Evolutionary conservation across 768 basidiomycete species (phyloP).

Genomic region (Hygrocybe punicea): DNA sequence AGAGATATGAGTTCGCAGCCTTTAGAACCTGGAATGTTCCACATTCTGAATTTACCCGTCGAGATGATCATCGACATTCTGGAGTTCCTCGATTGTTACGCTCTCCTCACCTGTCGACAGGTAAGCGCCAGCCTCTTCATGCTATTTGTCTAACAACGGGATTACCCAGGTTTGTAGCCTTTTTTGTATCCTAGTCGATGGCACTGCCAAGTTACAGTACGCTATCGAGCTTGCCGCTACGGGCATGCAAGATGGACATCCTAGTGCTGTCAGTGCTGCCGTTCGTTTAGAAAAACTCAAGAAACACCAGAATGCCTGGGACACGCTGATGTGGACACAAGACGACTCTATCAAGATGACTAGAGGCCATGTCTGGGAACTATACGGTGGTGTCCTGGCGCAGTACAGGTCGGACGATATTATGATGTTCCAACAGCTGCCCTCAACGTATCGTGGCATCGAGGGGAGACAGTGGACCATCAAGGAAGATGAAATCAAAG

Average conservation of each 20-base stretch:
- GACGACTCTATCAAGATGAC: background rate
- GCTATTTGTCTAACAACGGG: background rate
- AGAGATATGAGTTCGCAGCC: too few relatives aligned
- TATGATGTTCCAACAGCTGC: conserved; percentile 2
- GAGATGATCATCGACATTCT: conserved; percentile 1
- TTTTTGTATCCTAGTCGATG: background rate
- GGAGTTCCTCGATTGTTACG: background rate
- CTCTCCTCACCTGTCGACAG: conserved; percentile 1
- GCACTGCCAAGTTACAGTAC: background rate
- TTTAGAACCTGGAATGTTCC: background rate
- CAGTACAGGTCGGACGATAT: background rate
- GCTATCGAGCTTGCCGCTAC: conserved; percentile 1
- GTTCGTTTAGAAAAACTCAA: background rate
- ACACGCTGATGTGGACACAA: background rate
- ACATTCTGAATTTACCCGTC: background rate
- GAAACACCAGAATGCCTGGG: conserved; percentile 1
- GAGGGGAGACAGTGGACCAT: background rate
- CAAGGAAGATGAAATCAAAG: background rate
- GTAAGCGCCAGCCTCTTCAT: background rate
- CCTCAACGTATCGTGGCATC: conserved; percentile 1
- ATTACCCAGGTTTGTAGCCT: background rate
- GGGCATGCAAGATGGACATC: conserved; percentile 4
- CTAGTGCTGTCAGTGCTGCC: background rate
- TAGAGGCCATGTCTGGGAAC: conserved; percentile 6
- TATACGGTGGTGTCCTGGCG: conserved; percentile 6